Conservation (phyloP, 768 basidiomycete genomes). For the Epithele typhae region DNA sequence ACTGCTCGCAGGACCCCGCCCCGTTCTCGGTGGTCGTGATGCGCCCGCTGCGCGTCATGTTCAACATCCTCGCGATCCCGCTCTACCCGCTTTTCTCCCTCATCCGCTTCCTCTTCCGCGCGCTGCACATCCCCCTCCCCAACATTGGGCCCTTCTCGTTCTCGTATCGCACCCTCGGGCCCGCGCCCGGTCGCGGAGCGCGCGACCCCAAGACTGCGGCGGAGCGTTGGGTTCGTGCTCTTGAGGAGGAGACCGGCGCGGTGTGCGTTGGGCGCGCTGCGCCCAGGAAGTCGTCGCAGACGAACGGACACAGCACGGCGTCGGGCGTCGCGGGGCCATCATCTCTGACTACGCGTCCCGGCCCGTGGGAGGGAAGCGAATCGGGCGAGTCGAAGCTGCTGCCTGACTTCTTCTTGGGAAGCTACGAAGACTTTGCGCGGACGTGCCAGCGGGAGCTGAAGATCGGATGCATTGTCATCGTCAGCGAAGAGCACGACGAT, state of each 20-base stretch:
- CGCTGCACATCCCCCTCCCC: slow-evolving; percentile 67
- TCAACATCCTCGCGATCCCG: slow-evolving; percentile 53
- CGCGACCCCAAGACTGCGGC: slow-evolving; percentile 37
- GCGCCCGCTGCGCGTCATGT: slow-evolving; percentile 33
- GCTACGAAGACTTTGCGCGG: slow-evolving; percentile 77
- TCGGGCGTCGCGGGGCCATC: slow-evolving; percentile 41
- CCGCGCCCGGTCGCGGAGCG: slow-evolving; percentile 17
- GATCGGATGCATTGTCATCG: slow-evolving; percentile 77
- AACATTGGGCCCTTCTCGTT: slow-evolving; percentile 40
- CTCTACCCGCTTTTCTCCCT: slow-evolving; percentile 54
- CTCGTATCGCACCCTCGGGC: slow-evolving; percentile 32
- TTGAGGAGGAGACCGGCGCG: slow-evolving; percentile 86
- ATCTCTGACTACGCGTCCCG: slow-evolving; percentile 31
- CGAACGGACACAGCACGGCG: slow-evolving; percentile 17
- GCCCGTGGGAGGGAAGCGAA: slow-evolving; percentile 20
- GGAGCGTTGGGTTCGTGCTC: slow-evolving; percentile 72
- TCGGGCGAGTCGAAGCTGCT: slow-evolving; percentile 39
- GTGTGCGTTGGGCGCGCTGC: slow-evolving; percentile 36
- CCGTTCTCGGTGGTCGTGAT: slow-evolving; percentile 12
- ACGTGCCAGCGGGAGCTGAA: slow-evolving; percentile 64
- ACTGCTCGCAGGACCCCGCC: slow-evolving; percentile 12
- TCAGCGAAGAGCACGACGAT: slow-evolving; percentile 89
- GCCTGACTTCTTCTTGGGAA: slow-evolving; percentile 77
- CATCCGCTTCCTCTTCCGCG: slow-evolving; percentile 60
- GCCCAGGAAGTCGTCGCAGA: background rate